Conservation (phyloP, 2,329 filamentous ascomycete genomes). For the Diplodia seriata region DNA sequence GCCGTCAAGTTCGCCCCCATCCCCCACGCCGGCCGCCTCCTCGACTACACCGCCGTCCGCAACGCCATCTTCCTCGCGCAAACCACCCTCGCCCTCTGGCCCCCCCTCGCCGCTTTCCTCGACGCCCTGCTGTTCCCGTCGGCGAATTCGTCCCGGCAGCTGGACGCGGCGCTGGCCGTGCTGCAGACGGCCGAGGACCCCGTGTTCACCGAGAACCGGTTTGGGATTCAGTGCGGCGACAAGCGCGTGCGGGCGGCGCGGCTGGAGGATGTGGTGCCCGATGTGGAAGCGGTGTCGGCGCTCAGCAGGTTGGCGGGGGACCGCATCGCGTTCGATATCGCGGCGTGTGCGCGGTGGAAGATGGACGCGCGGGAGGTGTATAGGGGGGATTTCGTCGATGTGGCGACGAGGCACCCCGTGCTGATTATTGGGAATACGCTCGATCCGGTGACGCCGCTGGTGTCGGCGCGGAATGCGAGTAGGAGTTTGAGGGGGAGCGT, state of each 20-base stretch:
- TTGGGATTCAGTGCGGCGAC: conserved; percentile 24
- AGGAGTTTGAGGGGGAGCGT: conserved; percentile 34
- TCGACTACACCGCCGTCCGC: conserved; percentile 14
- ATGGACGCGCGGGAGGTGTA: conserved; percentile 36
- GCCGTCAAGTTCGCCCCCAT: too few species aligned
- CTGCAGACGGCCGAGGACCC: not conserved
- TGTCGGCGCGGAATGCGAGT: conserved; percentile 36
- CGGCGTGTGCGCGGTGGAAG: conserved; percentile 40
- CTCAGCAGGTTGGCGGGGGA: conserved; percentile 35
- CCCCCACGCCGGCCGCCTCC: not conserved
- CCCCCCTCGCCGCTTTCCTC: not conserved
- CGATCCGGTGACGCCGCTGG: conserved; percentile 38
- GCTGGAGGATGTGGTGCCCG: not conserved
- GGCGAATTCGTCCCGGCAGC: too few species aligned
- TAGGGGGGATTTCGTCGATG: conserved; percentile 31
- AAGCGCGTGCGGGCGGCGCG: not conserved
- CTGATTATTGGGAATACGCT: conserved; percentile 35
- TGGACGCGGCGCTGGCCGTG: not conserved
- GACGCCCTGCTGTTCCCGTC: not conserved
- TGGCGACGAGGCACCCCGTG: conserved; percentile 36
- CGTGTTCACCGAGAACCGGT: not conserved
- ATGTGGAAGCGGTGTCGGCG: not conserved
- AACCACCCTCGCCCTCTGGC: not conserved
- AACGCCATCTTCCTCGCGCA: not conserved
- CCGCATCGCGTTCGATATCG: conserved; percentile 35